These are phyloP conservation scores for Athelia sp. DNA, from an alignment of 1,284 basidiomycete species.

Conservation along the genomic window DNA sequence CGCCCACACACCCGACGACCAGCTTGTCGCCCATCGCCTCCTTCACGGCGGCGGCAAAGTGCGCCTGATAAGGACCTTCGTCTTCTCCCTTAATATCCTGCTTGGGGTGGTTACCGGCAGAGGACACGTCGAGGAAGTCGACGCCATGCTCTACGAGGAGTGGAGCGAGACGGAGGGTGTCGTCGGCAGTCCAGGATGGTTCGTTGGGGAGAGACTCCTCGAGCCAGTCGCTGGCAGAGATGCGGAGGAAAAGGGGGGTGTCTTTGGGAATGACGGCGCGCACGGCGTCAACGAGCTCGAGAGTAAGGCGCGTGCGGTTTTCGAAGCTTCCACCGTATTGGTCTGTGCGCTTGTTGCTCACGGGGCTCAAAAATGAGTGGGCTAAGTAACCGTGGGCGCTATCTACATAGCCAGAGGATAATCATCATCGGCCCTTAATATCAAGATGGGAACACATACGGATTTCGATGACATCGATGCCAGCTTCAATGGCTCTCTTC, in stretches of 20 bases:
- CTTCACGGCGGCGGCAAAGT: slow-evolving; percentile 56
- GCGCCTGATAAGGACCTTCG: slow-evolving; percentile 42
- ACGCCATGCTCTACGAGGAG: slow-evolving; percentile 47
- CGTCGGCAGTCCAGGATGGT: slow-evolving; percentile 55
- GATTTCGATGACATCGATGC: no score
- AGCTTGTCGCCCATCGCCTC: slow-evolving; percentile 45
- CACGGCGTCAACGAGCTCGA: slow-evolving; percentile 39
- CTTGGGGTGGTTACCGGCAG: slow-evolving; percentile 48
- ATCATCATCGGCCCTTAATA: no score
- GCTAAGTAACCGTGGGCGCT: no score
- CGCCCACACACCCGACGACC: slow-evolving; percentile 57
- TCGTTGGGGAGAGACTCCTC: slow-evolving; percentile 45
- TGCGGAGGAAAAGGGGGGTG: slow-evolving; percentile 45
- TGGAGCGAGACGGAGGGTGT: slow-evolving; percentile 47
- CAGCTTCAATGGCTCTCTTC: no score
- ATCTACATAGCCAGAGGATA: no score
- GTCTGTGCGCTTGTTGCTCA: no score
- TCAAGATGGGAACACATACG: no score
- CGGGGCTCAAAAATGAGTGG: no score
- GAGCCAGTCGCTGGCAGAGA: slow-evolving; percentile 62
- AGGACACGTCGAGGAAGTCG: slow-evolving; percentile 62
- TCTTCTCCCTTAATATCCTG: slow-evolving; percentile 37
- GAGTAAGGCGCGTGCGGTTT: slow-evolving; percentile 42
- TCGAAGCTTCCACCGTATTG: no score
- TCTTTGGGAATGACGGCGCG: slow-evolving; percentile 33